Evolutionary conservation across 257 asterid species (phyloP), one percentile per base, ranked within the genome.

Genomic region (Mitragyna speciosa): DNA sequence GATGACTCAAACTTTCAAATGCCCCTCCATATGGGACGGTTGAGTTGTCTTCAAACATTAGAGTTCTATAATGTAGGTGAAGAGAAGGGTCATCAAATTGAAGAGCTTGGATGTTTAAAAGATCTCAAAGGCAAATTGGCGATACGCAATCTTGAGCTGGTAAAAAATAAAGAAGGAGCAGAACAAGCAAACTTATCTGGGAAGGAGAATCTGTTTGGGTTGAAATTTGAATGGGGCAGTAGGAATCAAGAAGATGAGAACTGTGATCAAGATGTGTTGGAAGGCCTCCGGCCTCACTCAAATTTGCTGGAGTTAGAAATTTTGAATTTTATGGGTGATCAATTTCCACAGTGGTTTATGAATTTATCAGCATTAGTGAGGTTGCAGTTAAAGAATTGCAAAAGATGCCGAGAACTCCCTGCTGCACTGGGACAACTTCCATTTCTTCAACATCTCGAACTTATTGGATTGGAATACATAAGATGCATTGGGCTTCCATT

Each of bases 221-320:
- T 85, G 76, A 24, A 36, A 51, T 51, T 84, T 70, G 14, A 4
- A 9, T 58, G 64, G 64, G 0, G 59, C 22, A 14, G 15, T 31
- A 82, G 88, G 88, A 19, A 22, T 39, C 6, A 39, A 52, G 51
- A 66, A 20, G 80, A 66, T n/a, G 58, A 9, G 20, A 69, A 78
- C 28, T 58, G 64, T 43, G 70, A 81, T 66, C 73, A 78, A 43
- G 30, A 36, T 12, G 85, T 82, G 24, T 56, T 82, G 77, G 90
- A 87, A 30, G 85, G 88, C 51, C 85, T 87, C 22, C 52, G 70
- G 56, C 88, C 89, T 9, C 85, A 82, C 73, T 47, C 73, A 36
- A 33, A 66, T 76, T 10, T 82, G 39, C 70, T 78, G 61, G 24
- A 45, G 14, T 28, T 82, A 31, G 7, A 2, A 3, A 63, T 84